These are phyloP conservation scores for Umbelopsis sp. DNA, from an alignment of 192 early-diverging fungal genomes.

Conservation along the genomic window DNA sequence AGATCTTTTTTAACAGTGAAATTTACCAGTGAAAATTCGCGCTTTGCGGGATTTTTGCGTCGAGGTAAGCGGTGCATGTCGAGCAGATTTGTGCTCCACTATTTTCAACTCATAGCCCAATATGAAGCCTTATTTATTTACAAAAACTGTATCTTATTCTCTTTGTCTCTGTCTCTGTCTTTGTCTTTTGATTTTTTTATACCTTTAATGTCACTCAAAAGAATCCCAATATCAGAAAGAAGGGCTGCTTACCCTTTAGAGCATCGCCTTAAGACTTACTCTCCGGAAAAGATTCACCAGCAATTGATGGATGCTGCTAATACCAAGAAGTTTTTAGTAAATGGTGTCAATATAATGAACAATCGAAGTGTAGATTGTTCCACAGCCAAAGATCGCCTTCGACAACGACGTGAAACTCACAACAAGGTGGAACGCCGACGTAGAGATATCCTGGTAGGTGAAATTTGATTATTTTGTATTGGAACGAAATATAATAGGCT, in stretches of 20 bases:
- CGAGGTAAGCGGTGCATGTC: background rate
- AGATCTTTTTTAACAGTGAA: background rate
- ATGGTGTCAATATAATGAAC: constrained; percentile 76
- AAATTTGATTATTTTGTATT: background rate
- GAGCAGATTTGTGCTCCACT: background rate
- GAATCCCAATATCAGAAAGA: constrained; percentile 28
- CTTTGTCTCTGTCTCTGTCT: too few species aligned
- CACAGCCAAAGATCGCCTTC: constrained; percentile 66
- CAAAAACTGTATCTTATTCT: too few species aligned
- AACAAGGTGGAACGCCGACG: constrained; percentile 73
- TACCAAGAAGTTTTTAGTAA: constrained; percentile 44
- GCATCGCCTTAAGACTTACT: constrained; percentile 32
- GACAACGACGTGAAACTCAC: constrained; percentile 70
- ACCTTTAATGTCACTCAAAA: constrained; percentile 2
- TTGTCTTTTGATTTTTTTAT: too few species aligned
- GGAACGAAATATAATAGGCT: background rate
- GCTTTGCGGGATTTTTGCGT: constrained; percentile 15
- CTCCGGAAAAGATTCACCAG: constrained; percentile 21
- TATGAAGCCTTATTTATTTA: too few species aligned
- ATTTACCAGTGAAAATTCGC: background rate
- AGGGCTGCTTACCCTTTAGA: constrained; percentile 35
- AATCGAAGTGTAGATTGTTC: constrained; percentile 68
- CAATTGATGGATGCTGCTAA: constrained; percentile 16
- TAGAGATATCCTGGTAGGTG: constrained; percentile 59
- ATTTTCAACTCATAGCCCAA: background rate